Percentiles rank a stretch among this genome's conserved stretches.
These are phyloP conservation scores for Setaria italica DNA, from an alignment of 202 grass and related monocot species.

Conservation along the genomic window DNA sequence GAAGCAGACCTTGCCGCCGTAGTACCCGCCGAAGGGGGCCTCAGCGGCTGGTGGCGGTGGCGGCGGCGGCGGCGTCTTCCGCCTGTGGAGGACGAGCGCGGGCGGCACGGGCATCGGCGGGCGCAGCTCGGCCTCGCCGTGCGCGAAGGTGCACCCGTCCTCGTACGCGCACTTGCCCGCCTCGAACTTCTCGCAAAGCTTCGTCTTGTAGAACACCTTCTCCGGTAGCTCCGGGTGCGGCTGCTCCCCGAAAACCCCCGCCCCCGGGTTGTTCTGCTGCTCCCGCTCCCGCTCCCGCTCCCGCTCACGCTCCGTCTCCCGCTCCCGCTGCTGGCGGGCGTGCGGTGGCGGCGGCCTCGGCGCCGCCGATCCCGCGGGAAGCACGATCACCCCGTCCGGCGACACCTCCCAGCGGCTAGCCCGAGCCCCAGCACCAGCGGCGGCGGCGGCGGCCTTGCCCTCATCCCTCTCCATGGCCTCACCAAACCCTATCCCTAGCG, in stretches of 20 bases:
- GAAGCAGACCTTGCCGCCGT: conserved; percentile 42
- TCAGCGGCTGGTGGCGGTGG: background rate
- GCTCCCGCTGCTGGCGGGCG: background rate
- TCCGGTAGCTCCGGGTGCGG: conserved; percentile 1
- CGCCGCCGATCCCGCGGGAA: conserved; percentile 40
- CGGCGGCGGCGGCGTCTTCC: background rate
- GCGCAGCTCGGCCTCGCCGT: conserved; percentile 70
- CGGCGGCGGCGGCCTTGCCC: background rate
- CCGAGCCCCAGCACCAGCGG: background rate
- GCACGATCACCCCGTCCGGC: conserved; percentile 47
- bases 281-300: conserved; percentile 8
- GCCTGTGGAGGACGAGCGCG: background rate
- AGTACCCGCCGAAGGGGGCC: background rate
- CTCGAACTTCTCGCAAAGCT: conserved; percentile 69
- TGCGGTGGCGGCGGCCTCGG: background rate
- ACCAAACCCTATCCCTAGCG: conserved; percentile 22
- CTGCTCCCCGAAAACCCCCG: background rate
- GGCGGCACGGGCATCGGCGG: conserved; percentile 8
- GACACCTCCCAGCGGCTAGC: conserved; percentile 13
- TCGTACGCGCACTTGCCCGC: conserved; percentile 46
- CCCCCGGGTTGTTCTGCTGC: background rate
- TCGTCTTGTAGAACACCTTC: conserved; percentile 76
- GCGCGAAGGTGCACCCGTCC: conserved; percentile 76
- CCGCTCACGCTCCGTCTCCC: background rate
- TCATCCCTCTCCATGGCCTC: conserved; percentile 33